Percentiles rank a stretch among this genome's conserved stretches.
These are phyloP conservation scores for Colletotrichum melonis DNA, from an alignment of 2,329 filamentous ascomycete species.

Conservation along the genomic window DNA sequence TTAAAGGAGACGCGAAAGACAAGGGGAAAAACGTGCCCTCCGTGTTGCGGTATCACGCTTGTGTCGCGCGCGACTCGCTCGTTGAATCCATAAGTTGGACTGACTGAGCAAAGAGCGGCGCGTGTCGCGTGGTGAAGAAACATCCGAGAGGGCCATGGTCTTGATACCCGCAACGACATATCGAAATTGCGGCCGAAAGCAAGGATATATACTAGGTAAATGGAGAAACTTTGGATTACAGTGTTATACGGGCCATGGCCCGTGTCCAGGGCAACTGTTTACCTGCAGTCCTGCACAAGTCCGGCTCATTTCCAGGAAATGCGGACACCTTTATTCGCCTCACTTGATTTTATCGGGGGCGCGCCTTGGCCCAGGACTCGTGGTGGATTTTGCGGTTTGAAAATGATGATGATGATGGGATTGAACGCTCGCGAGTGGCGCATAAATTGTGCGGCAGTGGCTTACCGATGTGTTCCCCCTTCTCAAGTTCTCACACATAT, in stretches of 20 bases:
- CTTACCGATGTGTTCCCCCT: neutral
- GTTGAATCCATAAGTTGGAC: neutral
- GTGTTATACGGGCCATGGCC: neutral
- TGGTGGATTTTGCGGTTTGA: neutral
- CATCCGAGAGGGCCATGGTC: neutral
- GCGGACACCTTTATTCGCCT: neutral
- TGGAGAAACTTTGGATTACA: neutral
- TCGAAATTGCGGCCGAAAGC: conserved; percentile 1
- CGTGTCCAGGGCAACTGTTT: neutral
- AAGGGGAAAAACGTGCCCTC: conserved; percentile 2
- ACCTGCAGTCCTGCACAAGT: neutral
- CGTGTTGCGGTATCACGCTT: neutral
- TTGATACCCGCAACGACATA: neutral
- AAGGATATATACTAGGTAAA: neutral
- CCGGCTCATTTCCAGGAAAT: conserved; percentile 18
- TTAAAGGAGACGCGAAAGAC: neutral
- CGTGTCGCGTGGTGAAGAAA: neutral
- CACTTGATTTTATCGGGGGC: neutral
- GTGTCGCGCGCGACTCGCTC: neutral
- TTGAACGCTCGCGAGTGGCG: neutral
- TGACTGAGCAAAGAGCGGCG: neutral
- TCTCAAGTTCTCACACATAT: neutral
- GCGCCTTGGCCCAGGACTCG: neutral
- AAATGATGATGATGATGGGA: neutral
- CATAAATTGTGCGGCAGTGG: neutral